A percentile compares a stretch with the other conserved stretches of the same genome.
Evolutionary conservation across 805 yeast species (phyloP).

Genomic region (Ascoidea rubescens): DNA sequence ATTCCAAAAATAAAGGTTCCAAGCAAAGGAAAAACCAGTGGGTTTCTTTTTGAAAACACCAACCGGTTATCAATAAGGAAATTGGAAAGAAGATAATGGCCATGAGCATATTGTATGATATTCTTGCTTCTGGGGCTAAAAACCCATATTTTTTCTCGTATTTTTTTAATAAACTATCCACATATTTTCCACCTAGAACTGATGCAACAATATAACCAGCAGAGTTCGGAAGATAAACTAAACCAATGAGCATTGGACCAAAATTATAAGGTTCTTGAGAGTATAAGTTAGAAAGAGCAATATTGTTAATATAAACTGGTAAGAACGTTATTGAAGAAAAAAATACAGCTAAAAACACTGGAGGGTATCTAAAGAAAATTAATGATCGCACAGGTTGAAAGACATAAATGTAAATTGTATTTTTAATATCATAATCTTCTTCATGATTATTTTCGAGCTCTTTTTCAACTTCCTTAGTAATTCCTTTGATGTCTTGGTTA

Average conservation of each 20-base stretch:
- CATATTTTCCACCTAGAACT: conserved; percentile 71
- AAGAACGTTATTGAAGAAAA: conserved; percentile 66
- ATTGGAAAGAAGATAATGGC: conserved; percentile 53
- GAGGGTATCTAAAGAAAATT: conserved; percentile 52
- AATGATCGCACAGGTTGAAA: conserved; percentile 51
- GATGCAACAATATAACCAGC: conserved; percentile 65
- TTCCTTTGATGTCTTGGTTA: neutral
- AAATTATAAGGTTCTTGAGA: conserved; percentile 58
- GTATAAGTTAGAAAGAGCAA: conserved; percentile 54
- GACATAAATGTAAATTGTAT: conserved; percentile 29
- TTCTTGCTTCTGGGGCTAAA: conserved; percentile 62
- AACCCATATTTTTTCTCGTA: conserved; percentile 49
- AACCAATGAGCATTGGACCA: conserved; percentile 49
- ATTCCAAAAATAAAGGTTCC: conserved; percentile 77
- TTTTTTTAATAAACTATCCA: conserved; percentile 43
- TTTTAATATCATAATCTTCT: conserved; percentile 14
- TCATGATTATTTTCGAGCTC: conserved; percentile 10
- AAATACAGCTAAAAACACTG: conserved; percentile 49
- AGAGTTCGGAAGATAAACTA: conserved; percentile 74
- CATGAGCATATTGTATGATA: conserved; percentile 56
- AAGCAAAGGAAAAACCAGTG: conserved; percentile 65
- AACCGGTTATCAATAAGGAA: conserved; percentile 63
- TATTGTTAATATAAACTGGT: conserved; percentile 56
- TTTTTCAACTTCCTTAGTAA: conserved; percentile 1
- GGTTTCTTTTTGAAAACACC: conserved; percentile 55